phyloP scores from a whole-genome alignment of 495 filamentous ascomycete genomes.

The Annulohypoxylon stygium region DNA sequence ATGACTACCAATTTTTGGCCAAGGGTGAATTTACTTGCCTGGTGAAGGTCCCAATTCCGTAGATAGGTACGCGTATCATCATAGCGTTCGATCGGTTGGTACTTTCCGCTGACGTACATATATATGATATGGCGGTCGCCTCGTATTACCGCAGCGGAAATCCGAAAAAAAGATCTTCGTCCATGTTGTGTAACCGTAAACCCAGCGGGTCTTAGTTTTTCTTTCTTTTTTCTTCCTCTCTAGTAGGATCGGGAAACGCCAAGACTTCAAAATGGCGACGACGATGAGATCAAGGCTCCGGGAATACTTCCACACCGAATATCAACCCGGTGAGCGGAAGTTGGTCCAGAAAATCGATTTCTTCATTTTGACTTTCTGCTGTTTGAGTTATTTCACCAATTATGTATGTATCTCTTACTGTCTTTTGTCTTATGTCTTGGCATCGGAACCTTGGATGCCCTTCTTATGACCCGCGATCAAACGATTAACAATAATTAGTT shows the following conservation, averaged over 20 bases:
- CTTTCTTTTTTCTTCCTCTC: not conserved
- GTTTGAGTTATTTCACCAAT: slow-evolving; percentile 68
- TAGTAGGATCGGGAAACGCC: slow-evolving; percentile 29
- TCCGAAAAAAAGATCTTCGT: slow-evolving; percentile 3
- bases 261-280: slow-evolving; percentile 24
- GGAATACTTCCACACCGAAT: slow-evolving; percentile 53
- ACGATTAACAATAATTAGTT: slow-evolving; percentile 55
- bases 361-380: slow-evolving; percentile 76
- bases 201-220: not conserved
- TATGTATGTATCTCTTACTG: slow-evolving; percentile 47
- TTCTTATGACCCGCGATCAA: not conserved
- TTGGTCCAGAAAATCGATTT: slow-evolving; percentile 71
- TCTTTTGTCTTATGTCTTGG: not conserved
- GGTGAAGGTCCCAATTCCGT: not conserved
- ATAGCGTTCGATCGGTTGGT: slow-evolving; percentile 13
- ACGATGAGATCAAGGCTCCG: slow-evolving; percentile 41
- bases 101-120: not conserved
- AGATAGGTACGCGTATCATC: slow-evolving; percentile 30
- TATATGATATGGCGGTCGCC: slow-evolving; percentile 28
- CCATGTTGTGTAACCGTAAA: slow-evolving; percentile 29
- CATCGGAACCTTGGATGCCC: not conserved
- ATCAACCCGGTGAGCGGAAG: slow-evolving; percentile 58
- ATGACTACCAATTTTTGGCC: not conserved
- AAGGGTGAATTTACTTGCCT: slow-evolving; percentile 1
- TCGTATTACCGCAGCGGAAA: slow-evolving; percentile 20